Base-by-base conservation (phyloP, 495 filamentous ascomycete genomes). In the Hypoxylon fuscum region DNA sequence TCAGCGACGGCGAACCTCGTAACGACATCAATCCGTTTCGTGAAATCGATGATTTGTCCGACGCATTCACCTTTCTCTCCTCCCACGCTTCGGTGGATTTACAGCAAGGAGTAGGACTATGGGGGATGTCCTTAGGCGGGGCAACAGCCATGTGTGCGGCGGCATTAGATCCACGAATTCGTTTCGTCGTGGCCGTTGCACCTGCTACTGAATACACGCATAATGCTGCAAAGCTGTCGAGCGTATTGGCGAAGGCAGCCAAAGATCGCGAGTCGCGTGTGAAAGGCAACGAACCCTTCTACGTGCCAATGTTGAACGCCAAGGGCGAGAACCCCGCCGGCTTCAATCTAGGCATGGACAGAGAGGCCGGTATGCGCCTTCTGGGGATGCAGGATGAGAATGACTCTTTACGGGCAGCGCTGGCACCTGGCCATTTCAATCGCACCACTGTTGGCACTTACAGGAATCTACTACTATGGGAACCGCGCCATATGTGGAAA, bases 111-210 rank as follows among this genome's bases (percentile, higher is more conserved):
- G 64, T 82, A 1, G 29, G 57, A 0, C 80, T 86, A 67, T 86
- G 79, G 72, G 77, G 78, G 2, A 71, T 85, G 43, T 81, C 83
- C 5, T 64, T 77, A 38, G 76, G 69, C 4, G 76, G 29, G 0
- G 51, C 49, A 1, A 61, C 74, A 1, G 68, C 63, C 0, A 34
- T 73, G 0, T 37, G 9, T 21, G 62, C 72, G 0, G 74, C 75
- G 1, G 66, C 69, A 0, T 12, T 76, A 0, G 75, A 81, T 55
- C 55, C 59, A 43, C 70, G 77, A 18, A 55, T 59, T 8, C 27
- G 46, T 8, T 14, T 41, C 6, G 29, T 69, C 15, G 27, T 69
- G 5, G n/a, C 72, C 58, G 12, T 61, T 21, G 35, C 63, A n/a
- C 68, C 68, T 0, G 31, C 62, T n/a, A 47, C 64, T 15, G 31